A percentile compares a stretch with the other conserved stretches of the same genome.
These are phyloP conservation scores for Coemansia javaensis DNA, from an alignment of 192 early-diverging fungal species.

Conservation along the genomic window DNA sequence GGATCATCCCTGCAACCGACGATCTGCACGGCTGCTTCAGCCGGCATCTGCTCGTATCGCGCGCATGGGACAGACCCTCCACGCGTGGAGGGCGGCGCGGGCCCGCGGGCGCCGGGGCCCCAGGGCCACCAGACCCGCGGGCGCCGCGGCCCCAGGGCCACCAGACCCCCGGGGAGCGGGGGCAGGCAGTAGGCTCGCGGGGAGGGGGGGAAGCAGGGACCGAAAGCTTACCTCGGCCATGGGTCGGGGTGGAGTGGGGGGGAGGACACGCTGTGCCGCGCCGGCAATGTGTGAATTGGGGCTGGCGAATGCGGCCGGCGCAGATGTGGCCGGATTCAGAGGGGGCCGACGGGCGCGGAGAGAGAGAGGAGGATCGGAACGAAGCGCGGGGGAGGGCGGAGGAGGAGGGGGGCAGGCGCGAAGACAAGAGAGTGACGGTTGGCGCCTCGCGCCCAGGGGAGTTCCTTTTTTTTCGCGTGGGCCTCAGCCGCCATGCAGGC, in stretches of 20 bases:
- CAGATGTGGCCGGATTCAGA: not conserved
- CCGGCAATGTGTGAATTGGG: too few relatives aligned
- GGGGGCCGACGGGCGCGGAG: constrained; percentile 1
- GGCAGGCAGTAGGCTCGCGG: not conserved
- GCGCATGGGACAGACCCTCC: too few relatives aligned
- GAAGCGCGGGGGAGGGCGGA: not conserved
- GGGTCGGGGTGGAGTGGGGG: not conserved
- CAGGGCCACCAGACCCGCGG: too few relatives aligned
- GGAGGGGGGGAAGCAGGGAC: not conserved
- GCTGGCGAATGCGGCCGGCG: not conserved
- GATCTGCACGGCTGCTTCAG: constrained; percentile 31
- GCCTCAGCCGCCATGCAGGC: not conserved
- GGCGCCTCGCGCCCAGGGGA: too few relatives aligned
- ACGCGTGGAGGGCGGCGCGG: not conserved
- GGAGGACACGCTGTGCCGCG: too few relatives aligned
- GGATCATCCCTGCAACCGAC: constrained; percentile 35
- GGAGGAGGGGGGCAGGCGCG: not conserved
- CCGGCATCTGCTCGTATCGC: not conserved
- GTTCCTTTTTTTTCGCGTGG: too few relatives aligned
- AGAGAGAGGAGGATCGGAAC: not conserved
- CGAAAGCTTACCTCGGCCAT: constrained; percentile 32
- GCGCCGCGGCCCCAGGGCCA: too few relatives aligned
- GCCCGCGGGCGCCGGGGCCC: not conserved
- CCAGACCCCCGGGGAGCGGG: not conserved
- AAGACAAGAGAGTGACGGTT: not conserved